Evolutionary conservation across 352 stramenopile species (phyloP), one percentile per base, ranked within the genome.

Genomic region (Globisporangium apiculatum): DNA sequence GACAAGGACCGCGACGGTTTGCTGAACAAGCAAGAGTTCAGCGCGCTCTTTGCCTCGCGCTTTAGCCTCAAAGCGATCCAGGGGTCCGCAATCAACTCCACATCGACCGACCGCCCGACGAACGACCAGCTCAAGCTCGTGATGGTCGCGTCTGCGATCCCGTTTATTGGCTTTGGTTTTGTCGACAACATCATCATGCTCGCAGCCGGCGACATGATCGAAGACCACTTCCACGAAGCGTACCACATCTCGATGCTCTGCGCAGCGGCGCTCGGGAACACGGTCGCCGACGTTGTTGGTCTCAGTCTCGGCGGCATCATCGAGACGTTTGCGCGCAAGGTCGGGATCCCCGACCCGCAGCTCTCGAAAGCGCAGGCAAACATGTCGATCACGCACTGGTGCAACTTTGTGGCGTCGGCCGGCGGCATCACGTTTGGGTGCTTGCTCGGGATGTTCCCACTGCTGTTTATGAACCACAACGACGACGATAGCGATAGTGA

Each of bases 241-340:
- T 86, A 98, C 59, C 94, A 92, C 49, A 96, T 99, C 69, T 97
- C 91, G 37, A 98, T 97, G 60, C 83, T 99, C 52, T 97, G 89
- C 50, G 95, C 95, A 15, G 95, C 94, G 2, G 95, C 93, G 10
- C 75, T 98, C 53, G 91, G 94, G 15, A 98, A 99, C 69, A 97
- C 97, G 31, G 83, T 99, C 40, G 87, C 79, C 24, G 95, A 98
- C 72, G 76, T 98, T 15, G 80, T 91, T 4, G 95, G 95, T 7
- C 82, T 98, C 40, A 96, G 89, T 61, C 76, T 98, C 11, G 95
- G 94, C 48, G 94, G 94, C 24, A 72, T 96, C 17, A 96, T 99
- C 55, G 86, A 94, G 61, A 75, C 68, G 41, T 79, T 91, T 52
- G 83, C 86, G 55, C 75, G 82, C 4, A 76, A 75, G 43, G 49